Evolutionary conservation across 2,329 filamentous ascomycete genomes (phyloP), one percentile per base, ranked within the genome.

Genomic region (Furcasterigmium sp.): DNA sequence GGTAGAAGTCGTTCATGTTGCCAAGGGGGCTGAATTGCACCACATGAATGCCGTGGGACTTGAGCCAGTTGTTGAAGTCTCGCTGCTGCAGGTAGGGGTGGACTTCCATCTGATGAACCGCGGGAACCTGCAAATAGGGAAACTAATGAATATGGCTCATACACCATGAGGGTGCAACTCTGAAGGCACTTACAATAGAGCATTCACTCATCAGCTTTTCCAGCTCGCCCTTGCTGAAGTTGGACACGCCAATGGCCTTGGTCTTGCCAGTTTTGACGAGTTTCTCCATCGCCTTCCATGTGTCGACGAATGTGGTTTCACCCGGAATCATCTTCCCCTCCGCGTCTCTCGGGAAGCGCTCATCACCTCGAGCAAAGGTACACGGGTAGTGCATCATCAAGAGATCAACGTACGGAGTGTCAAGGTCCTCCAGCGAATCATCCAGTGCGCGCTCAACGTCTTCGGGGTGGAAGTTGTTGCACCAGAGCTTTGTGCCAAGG

Each of bases 101-200:
- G 8, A 81, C 69, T 56, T 83, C 80, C 52, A 79, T 68, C 58
- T 83, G 78, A 65, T 82, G 40, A 61, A 53, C 41, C 15, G 53
- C 53, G 36, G 53, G 53, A 2, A 53, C 51, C 25, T 58, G 36
- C n/a, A n/a, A n/a, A n/a, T n/a, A n/a, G n/a, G n/a, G n/a, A n/a
- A n/a, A n/a, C n/a, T n/a, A n/a, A n/a, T n/a, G n/a, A n/a, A n/a
- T n/a, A n/a, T n/a, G n/a, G n/a, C n/a, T n/a, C n/a, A n/a, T n/a
- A 26, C 23, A 11, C 23, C 7, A 26, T 11, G 23, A 11, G 23
- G 23, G 7, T 26, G 7, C 7, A 26, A 7, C 23, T 7, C 7
- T 26, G 23, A 7, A 26, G 7, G 23, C 4, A 46, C 50, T 58
- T 62, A 55, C 15, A 41, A 72, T 57, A 51, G 49, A 50, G 38